Conservation (phyloP, 805 yeast species). For the Kazachstania martiniae region DNA sequence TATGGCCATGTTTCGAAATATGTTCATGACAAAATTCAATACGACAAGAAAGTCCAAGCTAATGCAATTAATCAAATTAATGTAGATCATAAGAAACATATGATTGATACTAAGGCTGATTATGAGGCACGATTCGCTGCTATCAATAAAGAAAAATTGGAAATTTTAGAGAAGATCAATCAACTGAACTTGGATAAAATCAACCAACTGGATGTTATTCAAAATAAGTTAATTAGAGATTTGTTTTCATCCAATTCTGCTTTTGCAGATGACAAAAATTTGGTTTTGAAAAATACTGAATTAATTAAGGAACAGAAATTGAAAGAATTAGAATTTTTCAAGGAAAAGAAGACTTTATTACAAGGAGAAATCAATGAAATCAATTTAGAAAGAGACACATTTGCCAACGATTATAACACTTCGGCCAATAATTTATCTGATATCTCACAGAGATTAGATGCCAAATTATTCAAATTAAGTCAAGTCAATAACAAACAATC, state of each 20-base stretch:
- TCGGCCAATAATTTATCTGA: constrained; percentile 15
- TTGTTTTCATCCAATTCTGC: constrained; percentile 15
- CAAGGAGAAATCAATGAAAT: constrained; percentile 21
- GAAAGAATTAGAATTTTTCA: constrained; percentile 14
- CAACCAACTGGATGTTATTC: constrained; percentile 17
- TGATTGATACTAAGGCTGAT: constrained; percentile 12
- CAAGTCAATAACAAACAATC: constrained; percentile 13
- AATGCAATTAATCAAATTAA: constrained; percentile 11
- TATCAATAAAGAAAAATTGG: constrained; percentile 15
- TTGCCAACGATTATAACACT: constrained; percentile 12
- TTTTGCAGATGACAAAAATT: constrained; percentile 14
- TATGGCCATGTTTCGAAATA: constrained; percentile 22
- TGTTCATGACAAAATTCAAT: constrained; percentile 19
- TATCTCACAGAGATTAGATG: constrained; percentile 19
- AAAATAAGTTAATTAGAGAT: constrained; percentile 13
- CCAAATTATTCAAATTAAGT: constrained; percentile 17
- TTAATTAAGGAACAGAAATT: constrained; percentile 18
- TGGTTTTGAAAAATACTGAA: constrained; percentile 20
- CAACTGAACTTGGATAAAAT: constrained; percentile 14
- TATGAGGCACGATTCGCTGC: constrained; percentile 12
- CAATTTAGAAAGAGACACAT: constrained; percentile 10
- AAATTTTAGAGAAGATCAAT: constrained; percentile 13
- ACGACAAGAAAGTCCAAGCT: constrained; percentile 14
- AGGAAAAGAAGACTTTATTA: constrained; percentile 14
- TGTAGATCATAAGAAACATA: constrained; percentile 8